Base-by-base conservation (phyloP, 1,284 basidiomycete species). In the Xerocomus amazonicus region DNA sequence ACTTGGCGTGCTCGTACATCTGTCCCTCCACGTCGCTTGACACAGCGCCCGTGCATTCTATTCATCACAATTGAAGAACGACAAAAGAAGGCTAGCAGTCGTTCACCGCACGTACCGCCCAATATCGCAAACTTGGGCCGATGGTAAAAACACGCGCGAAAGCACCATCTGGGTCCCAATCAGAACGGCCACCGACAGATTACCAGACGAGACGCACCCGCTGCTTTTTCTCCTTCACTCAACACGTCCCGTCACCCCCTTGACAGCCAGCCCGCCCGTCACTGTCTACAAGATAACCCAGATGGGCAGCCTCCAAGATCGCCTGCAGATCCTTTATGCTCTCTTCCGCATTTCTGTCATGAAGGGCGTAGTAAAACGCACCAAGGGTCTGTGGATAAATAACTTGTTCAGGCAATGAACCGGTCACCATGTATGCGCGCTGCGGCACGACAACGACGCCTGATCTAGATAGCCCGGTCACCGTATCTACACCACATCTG, bases 241-340 rank as follows among this genome's bases (percentile, higher is more conserved):
- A 93, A 71, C 37, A 96, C 90, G 68, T 95, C 92, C 59, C 93
- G 84, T 95, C 95, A 98, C 69, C 97, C 95, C 72, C 97, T 97
- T 60, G 89, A 74, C 14, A 90, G 89, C 53, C 77, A 78, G 83
- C 91, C 91, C 0, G 92, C 0, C 95, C 95, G 68, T 97, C 95
- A 31, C 95, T 75, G 23, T 78, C 78, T 0, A 93, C 90, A 29
- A 97, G 68, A 69, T 97, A 97, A 10, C 79, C 89, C 48, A 98
- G 70, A 70, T 92, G 91, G 8, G 89, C 92, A 51, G 82, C 80
- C 59, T 84, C 77, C 51, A 97, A 71, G 37, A 95, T 92, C 42
- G 75, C 73, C 69, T 84, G 77, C 47, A 94, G 66, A 51, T 92
- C 87, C 31, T 73, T 76, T 61, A 84, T 77, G 1, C n/a, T 85